Base-by-base conservation (phyloP, 345 rosid species). In the Nasturtium officinale region DNA sequence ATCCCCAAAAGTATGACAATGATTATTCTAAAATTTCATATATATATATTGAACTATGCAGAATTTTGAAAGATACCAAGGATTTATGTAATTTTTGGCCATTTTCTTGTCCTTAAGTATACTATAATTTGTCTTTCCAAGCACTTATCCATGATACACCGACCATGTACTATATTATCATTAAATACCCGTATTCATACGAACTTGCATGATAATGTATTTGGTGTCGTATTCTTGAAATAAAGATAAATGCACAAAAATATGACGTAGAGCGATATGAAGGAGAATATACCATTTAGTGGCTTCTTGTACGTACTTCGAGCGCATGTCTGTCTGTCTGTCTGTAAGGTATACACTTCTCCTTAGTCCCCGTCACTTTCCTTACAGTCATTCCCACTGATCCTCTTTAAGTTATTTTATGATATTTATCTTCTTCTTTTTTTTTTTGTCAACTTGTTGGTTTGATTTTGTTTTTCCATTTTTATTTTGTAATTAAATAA, bases 121-220 rank as follows among this genome's bases (percentile, higher is more conserved):
- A 15, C 15, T 46, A 17, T 11, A 9, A 38, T 13, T 17, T 13
- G 1, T 21, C 0, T 12, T 42, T 45, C 26, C 53, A 46, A 29
- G 56, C 29, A 64, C 69, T 47, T 29, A 28, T 28, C 68, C 40
- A 45, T 63, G 45, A 26, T 64, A 30, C 42, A 64, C 69, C 29
- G 29, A 47, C 43, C 42, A 64, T 16, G 11, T 6, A 61, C 1
- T 13, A 21, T 10, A 60, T 1, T 17, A 45, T 59, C 1, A 59
- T 16, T 18, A 37, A 37, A 59, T 59, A 20, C 11, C 6, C 11
- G 28, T 35, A 18, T 18, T 33, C 28, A 35, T 59, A 18, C 16
- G 56, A 51, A 51, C 16, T 52, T 23, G 16, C 11, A 23, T 52
- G 32, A 50, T 48, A 4, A 10, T 58, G 40, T 35, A 35, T 17